Evolutionary conservation across 2,329 filamentous ascomycete genomes (phyloP).

Genomic region (Calycina marina): DNA sequence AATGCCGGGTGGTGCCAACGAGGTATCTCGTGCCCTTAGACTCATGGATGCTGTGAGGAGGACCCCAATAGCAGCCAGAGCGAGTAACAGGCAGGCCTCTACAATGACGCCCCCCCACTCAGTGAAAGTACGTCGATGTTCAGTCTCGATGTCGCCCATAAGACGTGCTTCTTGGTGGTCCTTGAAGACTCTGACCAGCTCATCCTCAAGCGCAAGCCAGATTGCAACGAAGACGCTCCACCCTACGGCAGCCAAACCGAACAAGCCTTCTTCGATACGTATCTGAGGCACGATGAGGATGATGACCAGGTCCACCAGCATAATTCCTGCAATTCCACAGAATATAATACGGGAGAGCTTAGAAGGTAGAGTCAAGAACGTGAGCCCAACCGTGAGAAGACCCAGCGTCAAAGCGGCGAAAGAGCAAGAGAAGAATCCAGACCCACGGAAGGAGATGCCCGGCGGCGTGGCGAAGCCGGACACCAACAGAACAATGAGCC

Average conservation of each 20-base stretch:
- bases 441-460: slow-evolving; percentile 70
- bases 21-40: slow-evolving; percentile 65
- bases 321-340: slow-evolving; percentile 47
- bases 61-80: slow-evolving; percentile 54
- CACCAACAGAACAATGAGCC: slow-evolving; percentile 85
- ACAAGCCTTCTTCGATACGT: slow-evolving; percentile 76
- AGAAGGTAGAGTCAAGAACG: slow-evolving; percentile 83
- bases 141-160: slow-evolving; percentile 76
- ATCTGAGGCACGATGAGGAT: slow-evolving; percentile 62
- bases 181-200: slow-evolving; percentile 83
- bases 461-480: slow-evolving; percentile 85
- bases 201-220: slow-evolving; percentile 68
- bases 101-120: slow-evolving; percentile 76
- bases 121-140: slow-evolving; percentile 60
- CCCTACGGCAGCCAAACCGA: slow-evolving; percentile 71
- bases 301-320: slow-evolving; percentile 64
- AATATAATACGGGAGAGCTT: slow-evolving; percentile 62
- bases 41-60: slow-evolving; percentile 70
- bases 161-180: slow-evolving; percentile 82
- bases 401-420: slow-evolving; percentile 67
- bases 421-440: slow-evolving; percentile 81
- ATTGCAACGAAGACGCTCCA: slow-evolving; percentile 70
- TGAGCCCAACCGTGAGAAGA: slow-evolving; percentile 58
- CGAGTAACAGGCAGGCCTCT: slow-evolving; percentile 54
- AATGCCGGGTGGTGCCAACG: slow-evolving; percentile 57